A percentile compares a stretch with the other conserved stretches of the same genome.
These are phyloP conservation scores for Catharanthus roseus DNA, from an alignment of 257 asterid genomes.

Conservation along the genomic window DNA sequence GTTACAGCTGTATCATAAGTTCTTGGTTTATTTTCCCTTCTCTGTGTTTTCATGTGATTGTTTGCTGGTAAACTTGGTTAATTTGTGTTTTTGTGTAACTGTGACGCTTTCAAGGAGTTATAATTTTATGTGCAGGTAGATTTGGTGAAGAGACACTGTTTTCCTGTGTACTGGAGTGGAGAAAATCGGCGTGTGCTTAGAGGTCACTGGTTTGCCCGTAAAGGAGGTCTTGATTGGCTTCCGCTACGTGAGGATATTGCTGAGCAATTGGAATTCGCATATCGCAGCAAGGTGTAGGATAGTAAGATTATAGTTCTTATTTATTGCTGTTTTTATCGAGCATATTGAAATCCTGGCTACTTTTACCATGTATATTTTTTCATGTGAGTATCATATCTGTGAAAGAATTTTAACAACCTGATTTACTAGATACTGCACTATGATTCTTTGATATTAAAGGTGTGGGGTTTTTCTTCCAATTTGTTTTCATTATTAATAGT, in stretches of 20 bases:
- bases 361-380: not conserved
- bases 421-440: not conserved
- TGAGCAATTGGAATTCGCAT: constrained; percentile 96
- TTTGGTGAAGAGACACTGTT: constrained; percentile 81
- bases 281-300: constrained; percentile 47
- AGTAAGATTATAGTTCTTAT: not conserved
- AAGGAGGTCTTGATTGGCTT: constrained; percentile 94
- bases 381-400: not conserved
- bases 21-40: not conserved
- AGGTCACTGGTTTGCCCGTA: constrained; percentile 99
- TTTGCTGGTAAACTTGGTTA: not conserved
- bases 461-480: not conserved
- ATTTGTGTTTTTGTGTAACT: not conserved
- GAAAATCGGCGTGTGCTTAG: constrained; percentile 85
- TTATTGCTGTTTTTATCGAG: constrained; percentile 1
- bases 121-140: constrained; percentile 61
- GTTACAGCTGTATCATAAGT: not conserved
- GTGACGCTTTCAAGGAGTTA: constrained; percentile 2
- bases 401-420: not conserved
- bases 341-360: not conserved
- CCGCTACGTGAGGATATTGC: constrained; percentile 94
- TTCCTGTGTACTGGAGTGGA: constrained; percentile 97
- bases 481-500: not conserved
- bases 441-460: not conserved
- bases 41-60: not conserved